These are phyloP conservation scores for Cadophora malorum DNA, from an alignment of 2,329 filamentous ascomycete species.

Conservation along the genomic window DNA sequence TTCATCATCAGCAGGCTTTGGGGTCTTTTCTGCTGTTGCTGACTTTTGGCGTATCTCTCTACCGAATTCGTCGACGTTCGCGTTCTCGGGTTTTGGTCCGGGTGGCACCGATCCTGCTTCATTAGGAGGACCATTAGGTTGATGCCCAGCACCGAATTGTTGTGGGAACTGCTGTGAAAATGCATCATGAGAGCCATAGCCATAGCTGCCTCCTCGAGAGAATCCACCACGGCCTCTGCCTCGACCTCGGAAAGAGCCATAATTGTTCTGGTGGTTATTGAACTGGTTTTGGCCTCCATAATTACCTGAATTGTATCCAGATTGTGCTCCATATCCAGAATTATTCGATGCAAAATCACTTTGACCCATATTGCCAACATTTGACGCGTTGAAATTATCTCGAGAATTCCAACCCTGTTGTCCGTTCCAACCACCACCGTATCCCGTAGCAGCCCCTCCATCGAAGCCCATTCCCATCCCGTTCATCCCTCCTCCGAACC, in stretches of 20 bases:
- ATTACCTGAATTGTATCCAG: slow-evolving; percentile 82
- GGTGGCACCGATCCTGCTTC: slow-evolving; percentile 41
- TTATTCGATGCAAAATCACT: slow-evolving; percentile 83
- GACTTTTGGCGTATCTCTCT: slow-evolving; percentile 45
- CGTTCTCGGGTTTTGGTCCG: slow-evolving; percentile 42
- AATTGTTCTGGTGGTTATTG: slow-evolving; percentile 74
- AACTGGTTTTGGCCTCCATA: slow-evolving; percentile 72
- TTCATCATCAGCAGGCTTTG: slow-evolving; percentile 29
- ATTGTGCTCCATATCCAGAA: slow-evolving; percentile 66
- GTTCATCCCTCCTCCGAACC: slow-evolving; percentile 77
- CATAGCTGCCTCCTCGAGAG: slow-evolving; percentile 42
- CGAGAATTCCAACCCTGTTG: slow-evolving; percentile 82
- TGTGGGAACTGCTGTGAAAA: slow-evolving; percentile 43
- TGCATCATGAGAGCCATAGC: slow-evolving; percentile 42
- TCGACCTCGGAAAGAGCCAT: slow-evolving; percentile 58
- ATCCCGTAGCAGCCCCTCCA: slow-evolving; percentile 64
- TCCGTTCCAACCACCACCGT: slow-evolving; percentile 82
- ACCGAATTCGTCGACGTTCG: slow-evolving; percentile 47
- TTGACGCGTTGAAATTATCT: slow-evolving; percentile 89
- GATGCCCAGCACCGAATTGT: slow-evolving; percentile 39
- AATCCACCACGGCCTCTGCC: slow-evolving; percentile 47
- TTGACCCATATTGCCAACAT: slow-evolving; percentile 77
- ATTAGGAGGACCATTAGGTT: slow-evolving; percentile 40
- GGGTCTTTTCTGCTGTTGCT: slow-evolving; percentile 33
- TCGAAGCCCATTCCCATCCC: slow-evolving; percentile 76